A percentile compares a stretch with the other conserved stretches of the same genome.
Evolutionary conservation across 352 stramenopile species (phyloP).

Genomic region (Globisporangium yorkense): DNA sequence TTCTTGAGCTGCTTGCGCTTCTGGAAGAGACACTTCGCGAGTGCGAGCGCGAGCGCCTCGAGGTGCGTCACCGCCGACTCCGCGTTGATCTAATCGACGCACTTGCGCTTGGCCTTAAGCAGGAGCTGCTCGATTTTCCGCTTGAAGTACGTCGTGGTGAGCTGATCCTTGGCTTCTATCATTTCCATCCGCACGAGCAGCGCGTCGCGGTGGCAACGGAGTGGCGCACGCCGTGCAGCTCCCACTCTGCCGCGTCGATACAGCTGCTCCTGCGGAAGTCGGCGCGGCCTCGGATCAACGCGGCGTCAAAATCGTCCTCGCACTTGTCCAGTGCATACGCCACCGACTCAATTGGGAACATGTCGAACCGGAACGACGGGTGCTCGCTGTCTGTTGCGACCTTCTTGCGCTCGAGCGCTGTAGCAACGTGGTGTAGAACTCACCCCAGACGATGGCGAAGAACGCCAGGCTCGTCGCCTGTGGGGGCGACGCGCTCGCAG

Average conservation of each 20-base stretch:
- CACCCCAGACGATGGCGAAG: constrained; percentile 50
- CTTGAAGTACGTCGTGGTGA: constrained; percentile 46
- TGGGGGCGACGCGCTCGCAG: constrained; percentile 27
- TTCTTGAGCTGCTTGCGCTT: constrained; percentile 38
- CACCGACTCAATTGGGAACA: constrained; percentile 35
- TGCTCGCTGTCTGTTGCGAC: neutral
- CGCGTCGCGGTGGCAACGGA: constrained; percentile 36
- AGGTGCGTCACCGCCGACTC: constrained; percentile 40
- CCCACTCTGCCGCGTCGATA: constrained; percentile 29
- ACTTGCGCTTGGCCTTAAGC: constrained; percentile 48
- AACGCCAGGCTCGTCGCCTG: constrained; percentile 36
- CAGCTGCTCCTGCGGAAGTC: constrained; percentile 46
- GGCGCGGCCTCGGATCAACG: constrained; percentile 17
- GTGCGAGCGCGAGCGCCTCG: constrained; percentile 28
- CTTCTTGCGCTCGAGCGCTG: constrained; percentile 34
- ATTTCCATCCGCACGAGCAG: constrained; percentile 52
- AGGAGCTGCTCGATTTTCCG: constrained; percentile 42
- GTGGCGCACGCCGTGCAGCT: constrained; percentile 22
- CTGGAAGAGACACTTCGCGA: constrained; percentile 20
- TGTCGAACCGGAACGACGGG: constrained; percentile 13
- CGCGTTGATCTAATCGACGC: constrained; percentile 60
- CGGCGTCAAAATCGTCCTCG: constrained; percentile 46
- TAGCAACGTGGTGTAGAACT: constrained; percentile 38
- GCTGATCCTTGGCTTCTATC: constrained; percentile 62
- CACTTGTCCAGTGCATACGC: constrained; percentile 53